A percentile compares a stretch with the other conserved stretches of the same genome.
Evolutionary conservation across 176 grass and related monocot genomes (phyloP).

Genomic region (Bromus sterilis): DNA sequence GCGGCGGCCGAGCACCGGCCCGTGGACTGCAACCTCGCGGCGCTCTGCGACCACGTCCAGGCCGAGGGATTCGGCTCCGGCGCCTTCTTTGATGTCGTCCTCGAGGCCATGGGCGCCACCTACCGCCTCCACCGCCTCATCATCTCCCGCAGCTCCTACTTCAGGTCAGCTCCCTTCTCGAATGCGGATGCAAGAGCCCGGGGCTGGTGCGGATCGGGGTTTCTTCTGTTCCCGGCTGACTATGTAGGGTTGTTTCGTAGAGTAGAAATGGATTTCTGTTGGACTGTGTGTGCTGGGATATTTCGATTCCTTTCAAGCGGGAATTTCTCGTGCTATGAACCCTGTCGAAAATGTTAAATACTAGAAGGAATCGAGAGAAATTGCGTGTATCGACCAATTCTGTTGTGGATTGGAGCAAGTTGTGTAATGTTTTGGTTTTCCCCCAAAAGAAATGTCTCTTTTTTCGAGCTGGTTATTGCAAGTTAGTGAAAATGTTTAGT

Average conservation of each 20-base stretch:
- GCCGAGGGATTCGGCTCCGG: slow-evolving; percentile 77
- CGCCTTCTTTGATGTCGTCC: slow-evolving; percentile 79
- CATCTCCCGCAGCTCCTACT: slow-evolving; percentile 94
- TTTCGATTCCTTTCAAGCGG: background rate
- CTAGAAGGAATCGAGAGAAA: background rate
- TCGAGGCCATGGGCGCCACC: slow-evolving; percentile 83
- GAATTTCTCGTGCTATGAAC: background rate
- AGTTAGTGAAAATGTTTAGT: too few species aligned
- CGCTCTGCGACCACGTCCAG: slow-evolving; percentile 90
- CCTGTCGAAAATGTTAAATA: background rate
- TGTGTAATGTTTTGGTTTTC: background rate
- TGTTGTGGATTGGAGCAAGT: background rate
- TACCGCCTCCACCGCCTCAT: slow-evolving; percentile 92
- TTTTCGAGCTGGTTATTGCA: too few species aligned
- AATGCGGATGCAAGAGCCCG: background rate
- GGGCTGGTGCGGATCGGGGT: background rate
- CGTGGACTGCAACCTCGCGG: slow-evolving; percentile 77
- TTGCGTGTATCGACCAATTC: background rate
- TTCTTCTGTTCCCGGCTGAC: background rate
- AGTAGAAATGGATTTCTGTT: slow-evolving; percentile 1
- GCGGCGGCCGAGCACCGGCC: slow-evolving; percentile 48
- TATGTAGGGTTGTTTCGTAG: background rate
- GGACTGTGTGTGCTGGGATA: background rate
- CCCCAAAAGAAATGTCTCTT: background rate
- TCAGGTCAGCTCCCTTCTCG: slow-evolving; percentile 39